phyloP scores from a whole-genome alignment of 2,329 filamentous ascomycete species.

The Blumeria graminis region DNA sequence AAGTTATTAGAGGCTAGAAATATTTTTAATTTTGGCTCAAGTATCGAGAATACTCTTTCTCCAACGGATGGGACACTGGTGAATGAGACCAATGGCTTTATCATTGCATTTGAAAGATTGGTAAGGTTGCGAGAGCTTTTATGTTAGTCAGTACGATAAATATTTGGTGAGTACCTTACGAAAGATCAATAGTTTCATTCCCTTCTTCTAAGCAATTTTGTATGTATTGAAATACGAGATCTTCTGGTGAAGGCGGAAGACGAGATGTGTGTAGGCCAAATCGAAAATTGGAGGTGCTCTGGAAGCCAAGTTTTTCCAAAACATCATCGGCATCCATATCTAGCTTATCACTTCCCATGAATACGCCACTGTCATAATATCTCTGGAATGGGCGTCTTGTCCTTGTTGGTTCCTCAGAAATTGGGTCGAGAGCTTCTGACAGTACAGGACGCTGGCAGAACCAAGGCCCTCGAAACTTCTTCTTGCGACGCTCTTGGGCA shows the following conservation, averaged over 20 bases:
- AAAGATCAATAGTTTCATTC: conserved; percentile 34
- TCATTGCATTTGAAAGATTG: conserved; percentile 28
- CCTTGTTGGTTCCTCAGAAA: conserved; percentile 6
- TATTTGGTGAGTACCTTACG: conserved; percentile 20
- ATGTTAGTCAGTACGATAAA: conserved; percentile 5
- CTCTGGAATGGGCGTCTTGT: conserved; percentile 28
- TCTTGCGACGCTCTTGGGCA: conserved; percentile 31
- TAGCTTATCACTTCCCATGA: conserved; percentile 34
- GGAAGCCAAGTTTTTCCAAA: neutral
- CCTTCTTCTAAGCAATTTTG: conserved; percentile 31
- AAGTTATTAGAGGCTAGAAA: conserved; percentile 37
- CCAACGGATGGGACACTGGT: conserved; percentile 19
- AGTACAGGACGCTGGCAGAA: conserved; percentile 30
- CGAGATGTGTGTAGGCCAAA: neutral
- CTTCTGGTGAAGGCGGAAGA: conserved; percentile 16
- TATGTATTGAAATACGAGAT: conserved; percentile 22
- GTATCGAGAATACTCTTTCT: conserved; percentile 24
- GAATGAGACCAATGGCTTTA: conserved; percentile 31
- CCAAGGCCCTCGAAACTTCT: conserved; percentile 41
- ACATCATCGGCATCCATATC: conserved; percentile 13
- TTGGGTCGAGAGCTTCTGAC: conserved; percentile 3
- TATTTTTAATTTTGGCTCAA: conserved; percentile 33
- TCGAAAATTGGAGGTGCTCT: neutral
- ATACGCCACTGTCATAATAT: conserved; percentile 45
- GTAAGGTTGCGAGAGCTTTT: conserved; percentile 18